phyloP scores from a whole-genome alignment of 2,329 filamentous ascomycete genomes.

The Elsinoe arachidis region DNA sequence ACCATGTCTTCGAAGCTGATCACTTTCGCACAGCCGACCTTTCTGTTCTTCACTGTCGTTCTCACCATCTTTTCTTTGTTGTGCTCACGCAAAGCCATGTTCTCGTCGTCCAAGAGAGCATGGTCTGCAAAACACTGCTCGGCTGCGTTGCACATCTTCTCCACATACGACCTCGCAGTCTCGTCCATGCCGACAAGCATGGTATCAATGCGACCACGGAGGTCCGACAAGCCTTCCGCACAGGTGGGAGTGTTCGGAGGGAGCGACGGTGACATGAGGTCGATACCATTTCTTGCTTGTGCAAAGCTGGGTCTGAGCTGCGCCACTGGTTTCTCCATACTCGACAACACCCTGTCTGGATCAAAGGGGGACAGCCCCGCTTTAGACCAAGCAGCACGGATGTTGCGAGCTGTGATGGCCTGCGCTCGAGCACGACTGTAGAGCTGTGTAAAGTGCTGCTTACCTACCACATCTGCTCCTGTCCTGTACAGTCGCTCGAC shows the following conservation, averaged over 20 bases:
- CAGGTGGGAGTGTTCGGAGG: no score
- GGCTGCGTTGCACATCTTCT: no score
- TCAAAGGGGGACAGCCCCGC: not conserved
- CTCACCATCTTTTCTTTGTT: not conserved
- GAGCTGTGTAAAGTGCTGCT: constrained; percentile 18
- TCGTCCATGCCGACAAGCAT: no score
- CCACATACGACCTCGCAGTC: no score
- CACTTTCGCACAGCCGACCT: not conserved
- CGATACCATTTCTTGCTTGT: no score
- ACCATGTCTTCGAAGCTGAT: not conserved
- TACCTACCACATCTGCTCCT: constrained; percentile 13
- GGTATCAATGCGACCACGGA: no score
- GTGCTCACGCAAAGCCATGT: not conserved
- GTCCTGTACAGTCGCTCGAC: constrained; percentile 14
- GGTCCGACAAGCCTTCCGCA: no score
- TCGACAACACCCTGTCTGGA: not conserved
- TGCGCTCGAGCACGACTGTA: constrained; percentile 21
- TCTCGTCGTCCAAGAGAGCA: not conserved
- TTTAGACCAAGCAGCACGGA: not conserved
- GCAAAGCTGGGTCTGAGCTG: no score
- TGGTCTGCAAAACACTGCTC: no score
- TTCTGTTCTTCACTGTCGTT: not conserved
- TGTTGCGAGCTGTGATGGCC: no score
- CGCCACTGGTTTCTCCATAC: no score
- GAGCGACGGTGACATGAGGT: no score